Evolutionary conservation across 306 rosid species (phyloP).

Genomic region (Cicer pinnatifidum): DNA sequence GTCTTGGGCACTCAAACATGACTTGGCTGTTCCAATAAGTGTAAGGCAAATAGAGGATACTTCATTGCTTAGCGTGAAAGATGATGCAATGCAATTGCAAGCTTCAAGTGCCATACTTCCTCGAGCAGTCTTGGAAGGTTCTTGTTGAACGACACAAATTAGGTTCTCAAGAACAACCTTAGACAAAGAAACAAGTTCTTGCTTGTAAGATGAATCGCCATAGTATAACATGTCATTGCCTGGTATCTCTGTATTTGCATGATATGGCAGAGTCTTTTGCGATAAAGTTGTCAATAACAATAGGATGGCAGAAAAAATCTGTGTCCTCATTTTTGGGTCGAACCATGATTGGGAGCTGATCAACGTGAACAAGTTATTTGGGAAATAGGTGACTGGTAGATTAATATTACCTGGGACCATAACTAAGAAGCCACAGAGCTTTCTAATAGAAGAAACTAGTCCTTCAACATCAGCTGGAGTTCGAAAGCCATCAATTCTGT

Average conservation of each 20-base stretch:
- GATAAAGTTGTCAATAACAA: constrained; percentile 69
- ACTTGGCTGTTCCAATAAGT: constrained; percentile 73
- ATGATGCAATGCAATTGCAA: constrained; percentile 81
- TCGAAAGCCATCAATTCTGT: constrained; percentile 58
- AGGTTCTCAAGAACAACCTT: constrained; percentile 68
- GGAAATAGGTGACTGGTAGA: constrained; percentile 59
- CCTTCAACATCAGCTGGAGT: constrained; percentile 65
- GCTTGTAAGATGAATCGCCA: constrained; percentile 64
- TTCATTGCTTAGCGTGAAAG: constrained; percentile 58
- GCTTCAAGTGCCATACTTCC: constrained; percentile 96
- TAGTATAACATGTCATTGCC: constrained; percentile 67
- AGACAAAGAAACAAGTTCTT: constrained; percentile 76
- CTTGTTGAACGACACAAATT: constrained; percentile 66
- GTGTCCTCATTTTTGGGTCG: constrained; percentile 70
- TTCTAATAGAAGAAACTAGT: constrained; percentile 70
- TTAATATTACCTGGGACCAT: constrained; percentile 83
- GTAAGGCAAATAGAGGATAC: constrained; percentile 59
- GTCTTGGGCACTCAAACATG: constrained; percentile 61
- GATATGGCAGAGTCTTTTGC: constrained; percentile 79
- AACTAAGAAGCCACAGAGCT: constrained; percentile 80
- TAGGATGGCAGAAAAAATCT: constrained; percentile 61
- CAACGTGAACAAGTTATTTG: constrained; percentile 55
- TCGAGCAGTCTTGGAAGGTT: constrained; percentile 69
- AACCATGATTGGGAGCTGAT: constrained; percentile 71
- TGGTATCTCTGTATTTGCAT: constrained; percentile 57